Percentiles rank a stretch among this genome's conserved stretches.
phyloP scores from a whole-genome alignment of 345 rosid species.

The Boechera stricta region DNA sequence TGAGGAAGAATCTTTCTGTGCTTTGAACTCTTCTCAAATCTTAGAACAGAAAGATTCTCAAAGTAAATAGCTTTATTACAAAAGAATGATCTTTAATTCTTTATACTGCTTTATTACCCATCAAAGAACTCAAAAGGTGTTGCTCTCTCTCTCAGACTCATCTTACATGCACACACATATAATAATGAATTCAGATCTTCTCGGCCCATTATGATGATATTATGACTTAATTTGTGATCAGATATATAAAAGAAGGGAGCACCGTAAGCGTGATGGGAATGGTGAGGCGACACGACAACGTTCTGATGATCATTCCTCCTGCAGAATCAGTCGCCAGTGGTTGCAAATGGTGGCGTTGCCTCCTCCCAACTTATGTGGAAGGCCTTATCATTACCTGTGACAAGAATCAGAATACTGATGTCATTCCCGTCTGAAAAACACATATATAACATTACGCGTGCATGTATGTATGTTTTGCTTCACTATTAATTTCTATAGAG shows the following conservation, averaged over 20 bases:
- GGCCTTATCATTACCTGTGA: slow-evolving; percentile 82
- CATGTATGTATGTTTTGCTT: slow-evolving; percentile 7
- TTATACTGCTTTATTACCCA: neutral
- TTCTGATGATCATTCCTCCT: slow-evolving; percentile 85
- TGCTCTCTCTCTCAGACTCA: neutral
- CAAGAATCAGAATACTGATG: slow-evolving; percentile 70
- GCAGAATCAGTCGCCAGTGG: slow-evolving; percentile 70
- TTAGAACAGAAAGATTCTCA: neutral
- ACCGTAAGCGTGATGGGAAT: slow-evolving; percentile 96
- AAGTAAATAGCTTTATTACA: slow-evolving; percentile 21
- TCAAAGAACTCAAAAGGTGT: neutral
- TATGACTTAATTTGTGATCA: slow-evolving; percentile 40
- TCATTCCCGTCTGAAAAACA: slow-evolving; percentile 71
- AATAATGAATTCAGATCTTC: neutral
- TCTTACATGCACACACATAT: neutral
- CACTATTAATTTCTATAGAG: neutral
- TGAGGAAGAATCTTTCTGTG: slow-evolving; percentile 26
- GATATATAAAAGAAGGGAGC: slow-evolving; percentile 93
- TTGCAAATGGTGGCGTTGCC: slow-evolving; percentile 78
- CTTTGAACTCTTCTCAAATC: slow-evolving; percentile 19
- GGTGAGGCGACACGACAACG: slow-evolving; percentile 80
- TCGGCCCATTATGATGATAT: slow-evolving; percentile 9
- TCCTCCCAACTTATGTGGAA: slow-evolving; percentile 74
- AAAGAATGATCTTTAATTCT: slow-evolving; percentile 2
- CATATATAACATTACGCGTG: slow-evolving; percentile 8